Base-by-base conservation (phyloP, 345 rosid genomes). In the Cochlearia excelsa region DNA sequence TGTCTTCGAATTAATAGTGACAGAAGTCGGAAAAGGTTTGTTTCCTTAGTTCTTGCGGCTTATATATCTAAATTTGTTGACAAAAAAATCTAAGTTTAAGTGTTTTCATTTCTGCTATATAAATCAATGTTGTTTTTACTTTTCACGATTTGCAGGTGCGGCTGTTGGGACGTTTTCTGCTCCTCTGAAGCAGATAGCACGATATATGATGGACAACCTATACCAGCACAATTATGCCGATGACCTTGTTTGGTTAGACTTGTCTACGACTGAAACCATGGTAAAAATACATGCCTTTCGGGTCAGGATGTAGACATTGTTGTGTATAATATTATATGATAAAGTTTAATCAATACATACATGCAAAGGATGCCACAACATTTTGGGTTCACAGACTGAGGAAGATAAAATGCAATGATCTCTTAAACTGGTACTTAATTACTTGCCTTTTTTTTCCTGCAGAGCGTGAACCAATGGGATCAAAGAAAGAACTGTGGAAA, bases 21-120 rank as follows among this genome's bases (percentile, higher is more conserved):
- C 83, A 53, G 88, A 86, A 51, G 61, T 85, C 26, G 93, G 88
- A 54, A 88, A 75, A 71, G 95, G 98, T 92, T 73, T 7, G 50
- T 40, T 43, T 51, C 59, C 30, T 47, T 56, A 23, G 31, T 60
- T 54, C 9, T 27, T 69, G 9, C 34, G 33, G 46, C 54, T 26
- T 48, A 31, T 38, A 27, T 52, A 45, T 37, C 23, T 26, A 7
- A 35, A 16, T 16, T 16, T 16, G 23, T 16, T 53, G 39, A 45
- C 11, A 56, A 23, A 62, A 26, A 48, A 55, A 11, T 57, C 43
- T 5, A 47, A 35, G 29, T 55, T 39, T 10, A 37, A 43, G 2
- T 39, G 44, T 51, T 31, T 58, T 59, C 51, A 42, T 16, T 45
- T 37, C 23, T 52, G 54, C 56, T 52, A 27, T 39, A 51, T 16